Evolutionary conservation across 2,329 filamentous ascomycete species (phyloP).

Genomic region (Lasiodiplodia theobromae): DNA sequence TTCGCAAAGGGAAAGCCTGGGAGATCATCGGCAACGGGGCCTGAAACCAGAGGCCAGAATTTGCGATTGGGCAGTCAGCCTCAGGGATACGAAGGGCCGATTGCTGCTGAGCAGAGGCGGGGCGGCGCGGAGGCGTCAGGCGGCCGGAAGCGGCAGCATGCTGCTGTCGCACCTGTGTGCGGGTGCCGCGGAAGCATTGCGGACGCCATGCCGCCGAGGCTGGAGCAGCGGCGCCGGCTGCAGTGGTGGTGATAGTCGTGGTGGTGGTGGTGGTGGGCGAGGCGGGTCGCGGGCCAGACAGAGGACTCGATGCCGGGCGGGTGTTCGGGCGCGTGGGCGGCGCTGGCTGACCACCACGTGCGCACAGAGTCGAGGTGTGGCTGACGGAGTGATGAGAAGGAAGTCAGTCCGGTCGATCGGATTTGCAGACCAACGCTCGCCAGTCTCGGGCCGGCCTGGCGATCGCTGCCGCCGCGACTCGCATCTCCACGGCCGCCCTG

Average conservation of each 20-base stretch:
- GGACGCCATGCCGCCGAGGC: neutral
- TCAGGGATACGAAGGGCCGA: conserved; percentile 16
- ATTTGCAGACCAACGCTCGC: conserved; percentile 4
- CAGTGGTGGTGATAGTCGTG: too few species aligned
- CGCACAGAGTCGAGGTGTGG: neutral
- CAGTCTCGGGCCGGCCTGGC: neutral
- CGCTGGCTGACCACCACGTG: neutral
- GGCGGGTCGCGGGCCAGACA: neutral
- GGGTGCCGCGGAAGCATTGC: neutral
- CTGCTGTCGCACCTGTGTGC: neutral
- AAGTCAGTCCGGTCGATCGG: neutral
- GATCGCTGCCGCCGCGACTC: conserved; percentile 16
- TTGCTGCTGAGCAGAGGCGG: neutral
- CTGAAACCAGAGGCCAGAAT: conserved; percentile 1
- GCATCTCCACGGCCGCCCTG: neutral
- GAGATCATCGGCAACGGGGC: conserved; percentile 10
- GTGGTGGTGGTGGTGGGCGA: neutral
- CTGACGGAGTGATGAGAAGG: neutral
- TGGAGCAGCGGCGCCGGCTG: too few species aligned
- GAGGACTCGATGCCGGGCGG: neutral
- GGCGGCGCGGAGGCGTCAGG: neutral
- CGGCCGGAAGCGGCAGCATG: neutral
- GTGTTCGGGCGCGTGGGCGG: neutral
- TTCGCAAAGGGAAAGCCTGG: conserved; percentile 5
- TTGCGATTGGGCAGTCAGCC: conserved; percentile 15